Conservation (phyloP, 768 basidiomycete species). For the Cubamyces sp. region DNA sequence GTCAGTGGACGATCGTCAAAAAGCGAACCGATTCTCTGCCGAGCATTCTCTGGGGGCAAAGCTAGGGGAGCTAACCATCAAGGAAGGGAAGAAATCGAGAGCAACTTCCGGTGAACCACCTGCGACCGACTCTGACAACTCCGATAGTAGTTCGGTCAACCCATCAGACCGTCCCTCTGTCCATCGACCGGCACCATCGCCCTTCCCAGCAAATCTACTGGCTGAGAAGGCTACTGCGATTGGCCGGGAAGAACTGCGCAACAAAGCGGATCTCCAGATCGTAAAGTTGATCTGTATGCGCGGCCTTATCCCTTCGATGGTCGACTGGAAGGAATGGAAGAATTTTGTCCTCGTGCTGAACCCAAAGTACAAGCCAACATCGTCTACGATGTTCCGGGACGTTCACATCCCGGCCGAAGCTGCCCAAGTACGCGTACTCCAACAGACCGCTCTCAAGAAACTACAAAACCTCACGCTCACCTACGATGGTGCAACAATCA, state of each 20-base stretch:
- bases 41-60: neutral
- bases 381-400: neutral
- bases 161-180: too few relatives aligned
- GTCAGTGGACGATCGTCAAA: neutral
- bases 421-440: neutral
- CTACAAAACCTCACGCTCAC: constrained; percentile 28
- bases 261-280: neutral
- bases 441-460: constrained; percentile 10
- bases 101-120: too few relatives aligned
- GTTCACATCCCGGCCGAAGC: constrained; percentile 9
- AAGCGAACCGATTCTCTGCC: neutral
- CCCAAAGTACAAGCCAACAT: constrained; percentile 5
- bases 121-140: too few relatives aligned
- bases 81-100: too few relatives aligned
- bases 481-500: constrained; percentile 38
- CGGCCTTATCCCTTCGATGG: neutral
- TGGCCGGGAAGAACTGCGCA: neutral
- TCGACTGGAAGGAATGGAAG: constrained; percentile 10
- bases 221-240: neutral
- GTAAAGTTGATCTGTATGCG: constrained; percentile 10
- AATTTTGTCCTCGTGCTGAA: neutral
- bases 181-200: neutral
- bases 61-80: neutral
- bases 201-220: neutral
- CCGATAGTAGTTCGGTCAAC: too few relatives aligned